Conservation (phyloP, 2,329 filamentous ascomycete genomes). For the Allantophomopsis lycopodina region DNA sequence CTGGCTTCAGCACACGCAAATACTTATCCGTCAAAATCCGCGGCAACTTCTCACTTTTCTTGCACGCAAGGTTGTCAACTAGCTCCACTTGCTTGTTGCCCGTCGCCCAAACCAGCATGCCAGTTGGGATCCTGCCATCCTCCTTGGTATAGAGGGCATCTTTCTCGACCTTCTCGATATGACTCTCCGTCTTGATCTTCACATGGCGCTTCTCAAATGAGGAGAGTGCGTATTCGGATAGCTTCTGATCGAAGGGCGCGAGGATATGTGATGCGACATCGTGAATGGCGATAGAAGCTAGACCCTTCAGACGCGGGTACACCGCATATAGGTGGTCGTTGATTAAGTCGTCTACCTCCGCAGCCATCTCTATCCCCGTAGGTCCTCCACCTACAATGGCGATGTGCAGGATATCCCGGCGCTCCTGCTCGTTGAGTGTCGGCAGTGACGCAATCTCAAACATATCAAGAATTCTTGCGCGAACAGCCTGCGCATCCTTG, state of each 20-base stretch:
- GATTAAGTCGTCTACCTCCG: conserved; percentile 61
- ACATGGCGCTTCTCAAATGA: conserved; percentile 54
- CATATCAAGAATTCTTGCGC: conserved; percentile 45
- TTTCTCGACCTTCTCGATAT: conserved; percentile 30
- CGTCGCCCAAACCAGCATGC: conserved; percentile 63
- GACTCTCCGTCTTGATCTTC: conserved; percentile 51
- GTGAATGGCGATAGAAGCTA: conserved; percentile 55
- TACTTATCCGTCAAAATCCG: conserved; percentile 47
- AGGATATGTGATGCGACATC: conserved; percentile 62
- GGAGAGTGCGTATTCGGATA: conserved; percentile 55
- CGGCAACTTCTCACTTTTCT: conserved; percentile 29
- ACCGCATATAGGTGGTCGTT: conserved; percentile 48
- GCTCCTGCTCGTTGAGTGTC: conserved; percentile 36
- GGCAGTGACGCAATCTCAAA: conserved; percentile 58
- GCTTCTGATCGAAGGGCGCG: conserved; percentile 59
- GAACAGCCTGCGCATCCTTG: conserved; percentile 57
- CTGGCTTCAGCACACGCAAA: conserved; percentile 43
- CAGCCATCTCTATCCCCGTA: conserved; percentile 58
- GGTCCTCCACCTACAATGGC: conserved; percentile 59
- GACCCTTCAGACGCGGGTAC: conserved; percentile 44
- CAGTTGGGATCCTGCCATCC: conserved; percentile 17
- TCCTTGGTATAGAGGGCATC: conserved; percentile 20
- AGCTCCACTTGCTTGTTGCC: conserved; percentile 53
- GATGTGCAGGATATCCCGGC: conserved; percentile 54
- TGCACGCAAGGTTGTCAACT: conserved; percentile 11